phyloP scores from a whole-genome alignment of 768 basidiomycete genomes.

The Kwoniella dendrophila region DNA sequence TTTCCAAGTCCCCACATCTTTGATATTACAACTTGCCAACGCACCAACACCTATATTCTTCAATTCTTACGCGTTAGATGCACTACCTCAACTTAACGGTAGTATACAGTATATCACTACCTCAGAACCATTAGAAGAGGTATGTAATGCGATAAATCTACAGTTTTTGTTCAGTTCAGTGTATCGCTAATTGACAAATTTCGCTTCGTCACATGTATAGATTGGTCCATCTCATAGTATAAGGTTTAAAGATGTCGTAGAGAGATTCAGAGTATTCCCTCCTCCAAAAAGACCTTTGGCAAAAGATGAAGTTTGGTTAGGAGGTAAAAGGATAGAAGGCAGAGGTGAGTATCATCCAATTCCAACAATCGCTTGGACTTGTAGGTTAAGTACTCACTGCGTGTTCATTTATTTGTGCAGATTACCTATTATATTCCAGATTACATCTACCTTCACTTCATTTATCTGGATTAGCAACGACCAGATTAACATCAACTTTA shows the following conservation, averaged over 20 bases:
- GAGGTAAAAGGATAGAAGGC: constrained; percentile 73
- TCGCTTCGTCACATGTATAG: constrained; percentile 20
- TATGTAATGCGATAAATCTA: too few species aligned
- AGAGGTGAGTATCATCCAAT: constrained; percentile 63
- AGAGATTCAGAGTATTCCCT: constrained; percentile 81
- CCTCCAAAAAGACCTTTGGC: constrained; percentile 77
- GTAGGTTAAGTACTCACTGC: not conserved
- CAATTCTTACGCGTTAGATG: constrained; percentile 89
- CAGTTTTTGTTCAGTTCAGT: not conserved
- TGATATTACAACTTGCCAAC: constrained; percentile 70
- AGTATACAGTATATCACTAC: constrained; percentile 92
- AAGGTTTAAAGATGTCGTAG: constrained; percentile 83
- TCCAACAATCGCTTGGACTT: not conserved
- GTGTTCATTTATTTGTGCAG: constrained; percentile 57
- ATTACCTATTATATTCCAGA: constrained; percentile 91
- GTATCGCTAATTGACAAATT: not conserved
- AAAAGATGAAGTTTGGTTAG: constrained; percentile 77
- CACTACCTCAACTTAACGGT: constrained; percentile 88
- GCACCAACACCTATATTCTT: constrained; percentile 85
- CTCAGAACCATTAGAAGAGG: constrained; percentile 71
- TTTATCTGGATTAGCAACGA: constrained; percentile 86
- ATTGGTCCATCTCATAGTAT: constrained; percentile 58
- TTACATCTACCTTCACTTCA: constrained; percentile 85
- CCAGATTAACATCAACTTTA: constrained; percentile 72
- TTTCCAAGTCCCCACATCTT: constrained; percentile 83